A percentile compares a stretch with the other conserved stretches of the same genome.
Evolutionary conservation across 345 rosid species (phyloP).

Genomic region (Eucalyptus urophylla): DNA sequence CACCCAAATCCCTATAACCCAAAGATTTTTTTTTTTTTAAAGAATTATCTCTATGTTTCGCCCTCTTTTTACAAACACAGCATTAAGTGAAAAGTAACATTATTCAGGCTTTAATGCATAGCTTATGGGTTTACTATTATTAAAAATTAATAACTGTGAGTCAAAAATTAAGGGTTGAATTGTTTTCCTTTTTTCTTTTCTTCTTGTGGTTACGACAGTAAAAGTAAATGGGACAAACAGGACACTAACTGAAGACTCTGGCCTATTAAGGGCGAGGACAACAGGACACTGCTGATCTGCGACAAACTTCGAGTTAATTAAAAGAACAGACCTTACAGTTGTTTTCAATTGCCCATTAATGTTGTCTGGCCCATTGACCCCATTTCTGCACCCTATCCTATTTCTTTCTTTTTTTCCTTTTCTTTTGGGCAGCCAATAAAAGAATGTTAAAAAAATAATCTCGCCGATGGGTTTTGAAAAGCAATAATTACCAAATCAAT

Average conservation of each 20-base stretch:
- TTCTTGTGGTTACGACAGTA: not conserved
- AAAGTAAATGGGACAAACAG: not conserved
- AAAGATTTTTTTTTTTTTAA: not conserved
- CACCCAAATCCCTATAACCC: not conserved
- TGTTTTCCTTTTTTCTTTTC: not conserved
- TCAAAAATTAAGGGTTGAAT: not conserved
- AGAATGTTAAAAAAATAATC: not conserved
- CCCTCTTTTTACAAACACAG: not conserved
- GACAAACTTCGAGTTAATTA: not conserved
- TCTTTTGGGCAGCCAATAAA: not conserved
- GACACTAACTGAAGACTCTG: not conserved
- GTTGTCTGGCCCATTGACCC: not conserved
- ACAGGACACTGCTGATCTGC: not conserved
- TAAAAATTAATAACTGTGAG: not conserved
- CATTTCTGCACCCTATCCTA: not conserved
- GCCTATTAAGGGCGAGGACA: not conserved
- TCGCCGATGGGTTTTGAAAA: not conserved
- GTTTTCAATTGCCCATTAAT: not conserved
- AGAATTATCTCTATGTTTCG: not conserved
- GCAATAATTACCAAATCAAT: not conserved
- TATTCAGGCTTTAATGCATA: not conserved
- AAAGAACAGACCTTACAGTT: not conserved
- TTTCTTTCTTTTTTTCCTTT: fast-evolving
- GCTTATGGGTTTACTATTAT: not conserved
- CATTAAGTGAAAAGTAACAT: not conserved